Base-by-base conservation (phyloP, 495 filamentous ascomycete species). In the Penicillium alfredii region DNA sequence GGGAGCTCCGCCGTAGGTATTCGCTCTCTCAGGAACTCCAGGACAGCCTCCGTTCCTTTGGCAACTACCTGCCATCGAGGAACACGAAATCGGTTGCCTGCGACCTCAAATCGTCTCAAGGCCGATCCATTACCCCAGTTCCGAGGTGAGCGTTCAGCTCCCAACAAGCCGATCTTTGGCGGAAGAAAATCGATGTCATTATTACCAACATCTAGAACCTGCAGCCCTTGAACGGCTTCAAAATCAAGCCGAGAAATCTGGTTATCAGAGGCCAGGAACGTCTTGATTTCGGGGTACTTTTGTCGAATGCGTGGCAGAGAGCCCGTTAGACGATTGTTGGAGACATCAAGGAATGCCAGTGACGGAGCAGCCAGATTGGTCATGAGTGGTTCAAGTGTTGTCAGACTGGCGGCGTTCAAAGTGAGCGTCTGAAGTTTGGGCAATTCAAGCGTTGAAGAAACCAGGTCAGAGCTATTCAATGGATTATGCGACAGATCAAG, bases 41-140 rank as follows among this genome's bases (percentile, higher is more conserved):
- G 66, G n/a, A 87, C 75, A 11, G 84, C 80, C 52, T 93, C 86
- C 1, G 88, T 94, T 6, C 90, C 90, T 40, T 88, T 85, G 36
- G 88, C 84, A 38, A 97, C 63, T 9, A 94, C 73, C 35, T 84
- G 86, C 72, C 81, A 88, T 25, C 83, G 72, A n/a, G 90, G 90
- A 27, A 95, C 89, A 12, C 84, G 64, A 57, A 95, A 94, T 17
- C 70, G 71, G 56, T 94, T 95, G 6, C 86, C 86, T 13, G 74
- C 78, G 11, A 94, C 80, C 29, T 87, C 76, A 10, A 81, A 60
- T 14, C 64, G 63, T 40, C 63, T 66, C 44, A 81, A 37, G 8
- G 60, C 48, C 2, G 57, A 60, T 12, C 61, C 60, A 26, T 35
- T 52, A 12, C 56, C 62, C 58, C 62, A 64, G 26, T 62, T 64